Conservation (phyloP, 495 filamentous ascomycete species). For the Elasticomyces elasticus region DNA sequence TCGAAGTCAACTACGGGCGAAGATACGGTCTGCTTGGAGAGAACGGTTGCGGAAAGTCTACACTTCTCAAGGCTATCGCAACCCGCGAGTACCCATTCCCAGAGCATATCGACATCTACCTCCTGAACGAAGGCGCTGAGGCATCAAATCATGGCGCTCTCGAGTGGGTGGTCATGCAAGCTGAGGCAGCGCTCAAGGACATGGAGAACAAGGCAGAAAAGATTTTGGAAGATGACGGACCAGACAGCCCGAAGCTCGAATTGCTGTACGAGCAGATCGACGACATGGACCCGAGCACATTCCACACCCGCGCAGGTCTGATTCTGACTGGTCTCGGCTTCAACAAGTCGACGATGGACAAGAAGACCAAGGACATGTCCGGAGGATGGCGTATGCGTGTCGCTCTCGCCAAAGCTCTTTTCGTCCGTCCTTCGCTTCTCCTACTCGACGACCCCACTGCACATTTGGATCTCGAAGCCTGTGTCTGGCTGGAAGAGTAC, state of each 20-base stretch:
- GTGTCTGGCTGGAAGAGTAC: conserved; percentile 99
- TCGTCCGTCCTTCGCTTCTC: conserved; percentile 92
- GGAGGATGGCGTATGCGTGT: conserved; percentile 99
- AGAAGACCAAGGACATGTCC: conserved; percentile 99
- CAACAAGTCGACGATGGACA: conserved; percentile 92
- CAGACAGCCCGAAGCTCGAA: conserved; percentile 81
- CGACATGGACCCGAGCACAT: conserved; percentile 99
- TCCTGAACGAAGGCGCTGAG: conserved; percentile 95
- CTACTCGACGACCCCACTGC: conserved; percentile 97
- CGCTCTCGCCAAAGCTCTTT: conserved; percentile 91
- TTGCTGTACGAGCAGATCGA: conserved; percentile 99
- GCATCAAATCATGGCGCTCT: conserved; percentile 79
- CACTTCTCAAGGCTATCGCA: conserved; percentile 86
- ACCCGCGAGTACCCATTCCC: conserved; percentile 91
- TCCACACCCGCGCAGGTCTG: conserved; percentile 86
- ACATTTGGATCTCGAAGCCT: conserved; percentile 98
- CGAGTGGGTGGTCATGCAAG: conserved; percentile 94
- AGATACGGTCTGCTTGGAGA: conserved; percentile 93
- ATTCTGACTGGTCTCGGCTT: conserved; percentile 99
- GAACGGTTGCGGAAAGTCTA: conserved; percentile 99
- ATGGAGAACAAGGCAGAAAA: conserved; percentile 84
- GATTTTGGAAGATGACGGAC: conserved; percentile 80
- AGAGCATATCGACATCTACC: conserved; percentile 95
- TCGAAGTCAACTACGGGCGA: conserved; percentile 87
- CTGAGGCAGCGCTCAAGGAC: conserved; percentile 81